Base-by-base conservation (phyloP, 2,329 filamentous ascomycete species). In the Diplodia mutila region DNA sequence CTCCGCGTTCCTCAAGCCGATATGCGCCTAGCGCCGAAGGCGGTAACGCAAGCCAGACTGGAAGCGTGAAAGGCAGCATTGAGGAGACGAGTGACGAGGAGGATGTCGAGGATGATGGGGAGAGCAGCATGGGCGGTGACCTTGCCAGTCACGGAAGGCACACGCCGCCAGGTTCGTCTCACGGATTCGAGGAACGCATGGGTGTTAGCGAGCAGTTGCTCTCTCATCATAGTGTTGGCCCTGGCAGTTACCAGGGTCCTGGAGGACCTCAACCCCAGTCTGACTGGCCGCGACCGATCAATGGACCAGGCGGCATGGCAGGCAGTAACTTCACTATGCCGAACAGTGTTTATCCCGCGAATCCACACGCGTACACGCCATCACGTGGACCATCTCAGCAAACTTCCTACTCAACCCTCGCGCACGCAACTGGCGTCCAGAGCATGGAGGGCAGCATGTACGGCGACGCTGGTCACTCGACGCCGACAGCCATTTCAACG, bases 401-500 rank as follows among this genome's bases (percentile, higher is more conserved):
- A 16, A 34, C 34, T 7, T 53, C 61, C 8, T 65, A 65, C 49
- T 42, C 48, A 11, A 54, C 61, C 6, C 48, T 54, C 2, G 12
- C 42, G 25, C 66, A 67, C 7, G 66, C 66, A 21, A 16, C 55
- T n/a, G 66, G 66, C 2, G 12, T 55, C 14, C 66, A 59, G 27
- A 63, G 57, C 27, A 51, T 67, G 25, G 59, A 67, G 21, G 34
- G 51, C 27, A 67, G 66, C 21, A 18, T 64, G 5, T 63, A 67
- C 29, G 53, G 53, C 21, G 67, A 65, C 6, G 29, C 52, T 21
- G 53, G 61, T 7, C 37, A 57, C 25, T 61, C 52, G 3, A 61
- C 54, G 21, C 32, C 66, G n/a, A 69, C 59, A 14, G 72, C 73
- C 3, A 73, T 57, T 27, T 61, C 55, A 2, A 69, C 66, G 25